These are phyloP conservation scores for Eucalyptus guilfoylei DNA, from an alignment of 345 rosid genomes.

Conservation along the genomic window DNA sequence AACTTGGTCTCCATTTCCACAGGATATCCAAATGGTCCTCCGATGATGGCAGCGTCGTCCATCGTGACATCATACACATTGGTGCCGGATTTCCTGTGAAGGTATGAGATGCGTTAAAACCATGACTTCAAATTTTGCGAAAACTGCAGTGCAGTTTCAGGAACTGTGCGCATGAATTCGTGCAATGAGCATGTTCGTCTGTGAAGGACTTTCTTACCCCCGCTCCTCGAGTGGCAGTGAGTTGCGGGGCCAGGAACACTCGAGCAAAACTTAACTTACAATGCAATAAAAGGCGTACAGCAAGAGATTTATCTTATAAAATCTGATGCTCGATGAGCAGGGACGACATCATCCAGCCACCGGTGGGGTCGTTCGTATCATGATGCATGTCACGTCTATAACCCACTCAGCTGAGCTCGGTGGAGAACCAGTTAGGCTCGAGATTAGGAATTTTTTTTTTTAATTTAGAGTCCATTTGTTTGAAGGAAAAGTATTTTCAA, in stretches of 20 bases:
- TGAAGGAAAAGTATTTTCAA: neutral
- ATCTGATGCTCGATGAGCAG: neutral
- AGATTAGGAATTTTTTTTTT: neutral
- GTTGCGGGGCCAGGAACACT: neutral
- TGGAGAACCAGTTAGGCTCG: neutral
- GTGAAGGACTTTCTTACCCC: neutral
- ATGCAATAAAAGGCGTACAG: neutral
- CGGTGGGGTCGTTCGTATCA: neutral
- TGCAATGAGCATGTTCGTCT: neutral
- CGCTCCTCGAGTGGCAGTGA: neutral
- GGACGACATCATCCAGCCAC: neutral
- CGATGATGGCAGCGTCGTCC: constrained; percentile 85
- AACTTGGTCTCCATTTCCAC: constrained; percentile 57
- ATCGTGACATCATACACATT: constrained; percentile 38
- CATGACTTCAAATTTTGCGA: neutral
- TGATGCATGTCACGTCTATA: neutral
- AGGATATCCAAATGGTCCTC: constrained; percentile 68
- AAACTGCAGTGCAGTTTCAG: neutral
- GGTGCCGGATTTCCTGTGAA: constrained; percentile 36
- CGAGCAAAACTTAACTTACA: neutral
- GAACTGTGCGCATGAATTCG: neutral
- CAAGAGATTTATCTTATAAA: neutral
- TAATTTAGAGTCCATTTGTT: neutral
- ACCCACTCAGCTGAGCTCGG: neutral
- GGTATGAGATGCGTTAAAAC: neutral